Evolutionary conservation across 1,284 basidiomycete species (phyloP).

Genomic region (Boletus mariae): DNA sequence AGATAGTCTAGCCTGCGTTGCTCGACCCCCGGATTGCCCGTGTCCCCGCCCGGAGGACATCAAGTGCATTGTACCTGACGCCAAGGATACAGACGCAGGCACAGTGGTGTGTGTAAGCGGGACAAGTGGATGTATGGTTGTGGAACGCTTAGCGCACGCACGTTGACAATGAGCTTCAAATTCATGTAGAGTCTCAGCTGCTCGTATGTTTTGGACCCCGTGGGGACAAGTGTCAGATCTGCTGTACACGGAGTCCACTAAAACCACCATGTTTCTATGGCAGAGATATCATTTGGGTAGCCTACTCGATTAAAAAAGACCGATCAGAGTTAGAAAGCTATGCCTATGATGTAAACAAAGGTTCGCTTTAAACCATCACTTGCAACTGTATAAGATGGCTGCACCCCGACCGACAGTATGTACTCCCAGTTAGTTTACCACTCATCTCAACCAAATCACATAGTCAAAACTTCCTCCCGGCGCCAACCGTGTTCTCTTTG

Average conservation of each 20-base stretch:
- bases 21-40: conserved; percentile 52
- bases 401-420: conserved; percentile 60
- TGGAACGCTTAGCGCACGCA: conserved; percentile 44
- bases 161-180: conserved; percentile 6
- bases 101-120: conserved; percentile 60
- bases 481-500: conserved; percentile 81
- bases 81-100: conserved; percentile 35
- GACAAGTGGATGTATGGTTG: conserved; percentile 45
- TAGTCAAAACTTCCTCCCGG: conserved; percentile 82
- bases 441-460: background rate
- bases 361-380: conserved; percentile 12
- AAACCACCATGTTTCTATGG: background rate
- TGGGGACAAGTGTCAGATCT: no score
- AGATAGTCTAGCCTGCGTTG: conserved; percentile 55
- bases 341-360: conserved; percentile 21
- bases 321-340: background rate
- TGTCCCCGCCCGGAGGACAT: conserved; percentile 59
- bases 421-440: background rate
- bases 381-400: conserved; percentile 43
- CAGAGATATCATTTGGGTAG: no score
- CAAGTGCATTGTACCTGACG: conserved; percentile 55
- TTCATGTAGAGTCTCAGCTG: background rate
- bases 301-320: background rate
- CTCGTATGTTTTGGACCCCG: no score
- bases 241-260: no score